Percentiles rank a stretch among this genome's conserved stretches.
Evolutionary conservation across 805 yeast species (phyloP).

Genomic region (Lipomyces orientalis): DNA sequence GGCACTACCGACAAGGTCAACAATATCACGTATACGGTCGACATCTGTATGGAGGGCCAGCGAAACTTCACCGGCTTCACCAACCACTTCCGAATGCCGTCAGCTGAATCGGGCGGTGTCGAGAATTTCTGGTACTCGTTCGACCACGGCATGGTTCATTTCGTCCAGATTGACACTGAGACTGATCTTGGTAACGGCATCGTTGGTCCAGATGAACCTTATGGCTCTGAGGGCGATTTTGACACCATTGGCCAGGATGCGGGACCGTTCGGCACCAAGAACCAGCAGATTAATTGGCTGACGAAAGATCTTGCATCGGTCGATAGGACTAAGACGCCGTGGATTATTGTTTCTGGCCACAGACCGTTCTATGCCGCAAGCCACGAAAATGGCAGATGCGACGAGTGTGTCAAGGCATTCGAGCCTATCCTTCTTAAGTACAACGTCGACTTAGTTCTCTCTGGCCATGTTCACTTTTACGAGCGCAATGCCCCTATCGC

Average conservation of each 20-base stretch:
- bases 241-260: constrained; percentile 34
- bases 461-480: constrained; percentile 42
- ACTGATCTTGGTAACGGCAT: constrained; percentile 40
- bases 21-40: constrained; percentile 9
- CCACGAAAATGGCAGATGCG: constrained; percentile 38
- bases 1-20: constrained; percentile 13
- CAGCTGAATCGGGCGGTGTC: constrained; percentile 35
- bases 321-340: constrained; percentile 41
- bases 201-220: constrained; percentile 19
- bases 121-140: constrained; percentile 44
- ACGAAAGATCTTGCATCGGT: constrained; percentile 39
- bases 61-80: constrained; percentile 42
- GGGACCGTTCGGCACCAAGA: constrained; percentile 28
- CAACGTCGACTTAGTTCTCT: constrained; percentile 40
- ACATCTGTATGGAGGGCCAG: constrained; percentile 31
- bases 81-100: constrained; percentile 42
- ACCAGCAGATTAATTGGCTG: constrained; percentile 43
- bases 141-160: constrained; percentile 43
- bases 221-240: constrained; percentile 21
- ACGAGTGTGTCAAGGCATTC: constrained; percentile 37
- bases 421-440: constrained; percentile 37
- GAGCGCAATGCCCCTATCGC: constrained; percentile 37
- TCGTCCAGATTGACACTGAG: constrained; percentile 41
- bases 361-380: constrained; percentile 43
- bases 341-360: constrained; percentile 43